phyloP scores from a whole-genome alignment of 2,329 filamentous ascomycete genomes.

The Ascochyta pisi region DNA sequence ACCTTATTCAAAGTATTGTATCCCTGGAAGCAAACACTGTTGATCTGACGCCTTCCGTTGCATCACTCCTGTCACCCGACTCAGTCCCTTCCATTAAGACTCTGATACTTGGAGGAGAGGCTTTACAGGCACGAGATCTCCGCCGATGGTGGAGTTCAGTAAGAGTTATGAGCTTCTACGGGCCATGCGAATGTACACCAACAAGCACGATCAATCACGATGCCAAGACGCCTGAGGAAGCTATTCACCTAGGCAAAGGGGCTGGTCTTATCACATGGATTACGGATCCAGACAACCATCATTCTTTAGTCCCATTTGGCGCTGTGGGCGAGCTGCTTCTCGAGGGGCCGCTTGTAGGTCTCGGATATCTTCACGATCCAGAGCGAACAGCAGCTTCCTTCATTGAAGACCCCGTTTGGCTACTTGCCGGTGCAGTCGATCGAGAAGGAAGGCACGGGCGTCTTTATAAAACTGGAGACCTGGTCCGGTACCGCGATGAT shows the following conservation, averaged over 20 bases:
- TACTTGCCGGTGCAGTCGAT: background rate
- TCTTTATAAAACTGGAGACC: constrained; percentile 35
- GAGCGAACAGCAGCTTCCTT: constrained; percentile 28
- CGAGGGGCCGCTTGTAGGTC: constrained; percentile 56
- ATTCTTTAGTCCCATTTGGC: constrained; percentile 16
- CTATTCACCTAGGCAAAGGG: constrained; percentile 57
- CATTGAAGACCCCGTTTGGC: constrained; percentile 7
- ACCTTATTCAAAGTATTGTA: background rate
- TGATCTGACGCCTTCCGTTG: no score
- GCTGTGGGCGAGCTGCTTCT: constrained; percentile 59
- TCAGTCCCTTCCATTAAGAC: no score
- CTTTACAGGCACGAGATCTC: no score
- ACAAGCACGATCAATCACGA: constrained; percentile 4
- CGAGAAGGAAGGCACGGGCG: background rate
- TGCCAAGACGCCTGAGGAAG: constrained; percentile 52
- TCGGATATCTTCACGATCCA: background rate
- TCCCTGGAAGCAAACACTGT: background rate
- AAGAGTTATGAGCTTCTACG: no score
- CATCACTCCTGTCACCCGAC: no score
- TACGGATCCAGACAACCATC: constrained; percentile 20
- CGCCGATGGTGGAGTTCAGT: no score
- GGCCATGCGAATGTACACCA: background rate
- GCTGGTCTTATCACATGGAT: constrained; percentile 47
- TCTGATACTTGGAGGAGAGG: no score
- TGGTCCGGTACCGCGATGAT: constrained; percentile 21